phyloP scores from a whole-genome alignment of 2,329 filamentous ascomycete genomes.

The Basipetospora chlamydospora region DNA sequence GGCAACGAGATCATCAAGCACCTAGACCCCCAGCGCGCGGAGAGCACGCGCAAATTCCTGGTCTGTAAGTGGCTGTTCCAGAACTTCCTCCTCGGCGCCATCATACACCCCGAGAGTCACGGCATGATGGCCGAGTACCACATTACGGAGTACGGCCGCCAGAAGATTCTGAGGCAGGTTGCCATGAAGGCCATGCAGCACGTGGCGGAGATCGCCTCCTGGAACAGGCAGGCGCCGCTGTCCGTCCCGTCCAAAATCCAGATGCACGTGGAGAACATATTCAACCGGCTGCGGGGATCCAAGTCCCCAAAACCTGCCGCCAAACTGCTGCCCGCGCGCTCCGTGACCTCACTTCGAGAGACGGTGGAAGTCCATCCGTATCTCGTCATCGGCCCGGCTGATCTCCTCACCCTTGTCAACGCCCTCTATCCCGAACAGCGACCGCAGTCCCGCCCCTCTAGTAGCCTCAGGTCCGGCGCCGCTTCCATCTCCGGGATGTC shows the following conservation, averaged over 20 bases:
- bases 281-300: conserved; percentile 46
- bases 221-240: conserved; percentile 49
- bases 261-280: conserved; percentile 56
- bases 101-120: conserved; percentile 76
- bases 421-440: conserved; percentile 66
- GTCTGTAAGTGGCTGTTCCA: conserved; percentile 89
- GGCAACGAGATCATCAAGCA: conserved; percentile 71
- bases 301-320: conserved; percentile 32
- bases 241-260: conserved; percentile 47
- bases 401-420: conserved; percentile 68
- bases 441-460: conserved; percentile 47
- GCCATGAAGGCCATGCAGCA: conserved; percentile 66
- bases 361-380: conserved; percentile 70
- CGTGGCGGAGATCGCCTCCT: conserved; percentile 53
- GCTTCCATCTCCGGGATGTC: conserved; percentile 56
- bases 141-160: conserved; percentile 78
- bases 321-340: conserved; percentile 55
- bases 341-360: conserved; percentile 57
- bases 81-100: conserved; percentile 66
- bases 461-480: conserved; percentile 48
- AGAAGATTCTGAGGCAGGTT: conserved; percentile 67
- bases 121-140: conserved; percentile 77
- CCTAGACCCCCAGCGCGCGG: conserved; percentile 55
- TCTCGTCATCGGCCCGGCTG: conserved; percentile 63
- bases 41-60: conserved; percentile 67